These are phyloP conservation scores for Linnemannia elongata DNA, from an alignment of 192 early-diverging fungal species.

Conservation along the genomic window DNA sequence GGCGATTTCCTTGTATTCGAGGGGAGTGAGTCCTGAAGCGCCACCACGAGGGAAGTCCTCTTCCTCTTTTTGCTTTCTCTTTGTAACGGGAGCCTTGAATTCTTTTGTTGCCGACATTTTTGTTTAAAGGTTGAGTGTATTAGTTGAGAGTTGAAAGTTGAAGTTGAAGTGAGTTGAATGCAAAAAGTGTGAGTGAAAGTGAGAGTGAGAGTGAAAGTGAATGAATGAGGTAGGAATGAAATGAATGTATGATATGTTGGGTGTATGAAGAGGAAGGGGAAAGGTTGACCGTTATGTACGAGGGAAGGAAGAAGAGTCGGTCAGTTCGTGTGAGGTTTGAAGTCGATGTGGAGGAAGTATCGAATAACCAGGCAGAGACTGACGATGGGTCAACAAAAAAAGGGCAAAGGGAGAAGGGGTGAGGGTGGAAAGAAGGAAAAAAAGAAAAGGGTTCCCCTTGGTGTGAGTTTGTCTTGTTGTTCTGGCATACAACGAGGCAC, in stretches of 20 bases:
- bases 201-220: conserved; percentile 1
- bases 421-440: conserved; percentile 10
- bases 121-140: conserved; percentile 7
- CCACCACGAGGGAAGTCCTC: conserved; percentile 92
- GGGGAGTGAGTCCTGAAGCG: conserved; percentile 80
- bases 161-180: background rate
- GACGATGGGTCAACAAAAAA: conserved; percentile 12
- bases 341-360: conserved; percentile 27
- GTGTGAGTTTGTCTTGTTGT: background rate
- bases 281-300: background rate
- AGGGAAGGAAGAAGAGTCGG: background rate
- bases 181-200: background rate
- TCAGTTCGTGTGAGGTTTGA: background rate
- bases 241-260: background rate
- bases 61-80: conserved; percentile 60
- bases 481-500: background rate
- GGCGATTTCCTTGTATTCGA: conserved; percentile 84
- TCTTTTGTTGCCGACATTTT: conserved; percentile 50
- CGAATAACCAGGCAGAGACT: conserved; percentile 24
- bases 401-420: background rate
- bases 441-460: background rate
- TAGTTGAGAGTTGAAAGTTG: background rate
- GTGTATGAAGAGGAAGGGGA: background rate
- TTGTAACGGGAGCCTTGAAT: conserved; percentile 56
- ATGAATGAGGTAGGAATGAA: background rate